phyloP scores from a whole-genome alignment of 805 yeast species.

The Dipodascopsis uninucleata region DNA sequence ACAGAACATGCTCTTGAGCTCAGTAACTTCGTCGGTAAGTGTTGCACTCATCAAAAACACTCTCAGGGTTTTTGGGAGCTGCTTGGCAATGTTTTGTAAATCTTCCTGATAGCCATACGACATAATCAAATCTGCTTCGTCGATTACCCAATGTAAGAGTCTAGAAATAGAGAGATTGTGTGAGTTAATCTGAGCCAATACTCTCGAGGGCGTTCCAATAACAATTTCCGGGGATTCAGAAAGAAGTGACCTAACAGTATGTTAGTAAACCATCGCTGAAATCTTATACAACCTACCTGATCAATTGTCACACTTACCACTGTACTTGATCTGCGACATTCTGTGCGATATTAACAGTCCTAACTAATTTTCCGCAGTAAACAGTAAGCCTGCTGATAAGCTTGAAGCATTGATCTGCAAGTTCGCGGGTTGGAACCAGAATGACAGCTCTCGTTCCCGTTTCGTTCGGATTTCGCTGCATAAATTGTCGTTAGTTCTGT shows the following conservation, averaged over 20 bases:
- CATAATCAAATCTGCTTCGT: slow-evolving; percentile 88
- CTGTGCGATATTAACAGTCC: slow-evolving; percentile 63
- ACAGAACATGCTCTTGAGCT: slow-evolving; percentile 72
- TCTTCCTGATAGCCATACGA: slow-evolving; percentile 92
- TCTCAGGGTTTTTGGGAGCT: slow-evolving; percentile 75
- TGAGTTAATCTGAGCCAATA: slow-evolving; percentile 48
- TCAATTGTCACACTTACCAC: slow-evolving; percentile 23
- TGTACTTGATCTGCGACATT: slow-evolving; percentile 66
- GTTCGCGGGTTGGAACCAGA: slow-evolving; percentile 89
- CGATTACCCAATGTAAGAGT: slow-evolving; percentile 74
- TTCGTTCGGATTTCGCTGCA: slow-evolving; percentile 29
- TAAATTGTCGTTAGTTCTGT: slow-evolving; percentile 3
- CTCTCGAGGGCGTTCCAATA: slow-evolving; percentile 81
- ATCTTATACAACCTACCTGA: background rate
- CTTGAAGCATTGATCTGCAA: slow-evolving; percentile 76
- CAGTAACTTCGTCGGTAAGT: slow-evolving; percentile 76
- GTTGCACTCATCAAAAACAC: slow-evolving; percentile 97
- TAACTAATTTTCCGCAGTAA: slow-evolving; percentile 66
- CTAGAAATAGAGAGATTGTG: slow-evolving; percentile 48
- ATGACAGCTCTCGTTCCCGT: slow-evolving; percentile 55
- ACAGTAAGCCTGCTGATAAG: slow-evolving; percentile 65
- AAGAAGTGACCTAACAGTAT: slow-evolving; percentile 49
- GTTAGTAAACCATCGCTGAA: background rate
- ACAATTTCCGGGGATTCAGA: slow-evolving; percentile 74
- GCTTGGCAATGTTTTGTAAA: slow-evolving; percentile 58